Evolutionary conservation across 1,139 yeast genomes (phyloP), one percentile per base, ranked within the genome.

Genomic region (Protomyces lactucae-debilis): DNA sequence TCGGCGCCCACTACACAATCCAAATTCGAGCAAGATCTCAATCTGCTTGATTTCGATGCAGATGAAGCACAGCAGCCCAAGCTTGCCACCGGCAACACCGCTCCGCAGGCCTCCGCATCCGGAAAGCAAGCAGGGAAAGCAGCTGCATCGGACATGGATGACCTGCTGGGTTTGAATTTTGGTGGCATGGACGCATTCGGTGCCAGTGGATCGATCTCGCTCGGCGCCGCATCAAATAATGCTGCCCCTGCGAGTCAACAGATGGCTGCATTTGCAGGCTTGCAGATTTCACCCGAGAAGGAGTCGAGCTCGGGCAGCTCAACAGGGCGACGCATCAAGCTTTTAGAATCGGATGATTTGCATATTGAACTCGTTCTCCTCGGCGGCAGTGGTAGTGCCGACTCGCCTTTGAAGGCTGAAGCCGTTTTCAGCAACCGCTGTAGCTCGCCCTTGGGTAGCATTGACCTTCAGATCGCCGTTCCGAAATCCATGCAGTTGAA

Each of bases 391-490:
- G 63, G 57, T 21, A 32, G 25, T 32, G 32, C 43, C 14, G 23
- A 40, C 23, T 53, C 55, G 21, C 64, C 68, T 6, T 64, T 48
- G 65, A 66, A 51, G 60, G 68, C 55, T 37, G 67, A 55, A 60
- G 67, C 66, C 66, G 61, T 66, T 65, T 64, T 64, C 61, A 85
- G 83, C 72, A 76, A 76, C 70, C 79, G 79, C 66, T 80, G 80
- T 70, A 36, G 68, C 28, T 70, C 72, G 52, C 64, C 68, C 18
- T 79, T 84, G 64, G 76, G 79, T 63, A 80, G 82, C 67, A 76
- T 92, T 57, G 84, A 84, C 70, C 85, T 90, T 72, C 80, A 87
- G 73, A 77, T 90, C 64, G 97, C 98, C 0, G 96, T 88, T 48
- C 95, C 97, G 57, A 88, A 87, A 73, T 74, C 82, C 25, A 84